phyloP scores from a whole-genome alignment of 352 stramenopile species.

The Globisporangium paddicum region DNA sequence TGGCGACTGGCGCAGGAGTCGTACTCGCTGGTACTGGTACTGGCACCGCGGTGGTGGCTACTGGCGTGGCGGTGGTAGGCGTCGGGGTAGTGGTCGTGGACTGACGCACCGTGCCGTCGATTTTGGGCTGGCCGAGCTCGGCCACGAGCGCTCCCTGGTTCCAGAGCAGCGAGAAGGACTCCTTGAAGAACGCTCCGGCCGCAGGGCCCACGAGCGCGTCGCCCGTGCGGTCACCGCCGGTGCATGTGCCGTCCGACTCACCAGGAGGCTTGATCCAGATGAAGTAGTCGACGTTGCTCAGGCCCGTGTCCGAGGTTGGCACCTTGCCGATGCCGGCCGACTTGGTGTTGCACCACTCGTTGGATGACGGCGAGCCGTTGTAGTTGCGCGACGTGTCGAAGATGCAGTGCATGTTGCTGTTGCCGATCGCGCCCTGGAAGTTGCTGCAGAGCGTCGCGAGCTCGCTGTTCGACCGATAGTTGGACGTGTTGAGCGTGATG shows the following conservation, averaged over 20 bases:
- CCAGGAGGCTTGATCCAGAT: slow-evolving; percentile 69
- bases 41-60: not conserved
- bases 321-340: slow-evolving; percentile 36
- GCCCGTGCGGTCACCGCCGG: slow-evolving; percentile 24
- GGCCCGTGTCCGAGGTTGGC: slow-evolving; percentile 39
- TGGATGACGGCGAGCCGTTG: slow-evolving; percentile 10
- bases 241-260: slow-evolving; percentile 59
- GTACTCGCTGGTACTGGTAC: slow-evolving; percentile 3
- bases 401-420: slow-evolving; percentile 43
- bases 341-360: slow-evolving; percentile 55
- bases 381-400: slow-evolving; percentile 60
- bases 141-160: slow-evolving; percentile 66
- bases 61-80: no score
- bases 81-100: slow-evolving; percentile 4
- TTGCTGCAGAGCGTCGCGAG: slow-evolving; percentile 44
- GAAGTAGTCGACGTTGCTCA: slow-evolving; percentile 53
- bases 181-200: slow-evolving; percentile 52
- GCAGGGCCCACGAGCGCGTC: slow-evolving; percentile 47
- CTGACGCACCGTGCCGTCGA: slow-evolving; percentile 22
- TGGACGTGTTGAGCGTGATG: slow-evolving; percentile 76
- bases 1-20: not conserved
- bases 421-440: slow-evolving; percentile 48
- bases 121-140: slow-evolving; percentile 28
- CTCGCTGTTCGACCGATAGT: slow-evolving; percentile 53
- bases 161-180: slow-evolving; percentile 53